Conservation (phyloP, 805 yeast genomes). For the Yamadazyma tumulicola region DNA sequence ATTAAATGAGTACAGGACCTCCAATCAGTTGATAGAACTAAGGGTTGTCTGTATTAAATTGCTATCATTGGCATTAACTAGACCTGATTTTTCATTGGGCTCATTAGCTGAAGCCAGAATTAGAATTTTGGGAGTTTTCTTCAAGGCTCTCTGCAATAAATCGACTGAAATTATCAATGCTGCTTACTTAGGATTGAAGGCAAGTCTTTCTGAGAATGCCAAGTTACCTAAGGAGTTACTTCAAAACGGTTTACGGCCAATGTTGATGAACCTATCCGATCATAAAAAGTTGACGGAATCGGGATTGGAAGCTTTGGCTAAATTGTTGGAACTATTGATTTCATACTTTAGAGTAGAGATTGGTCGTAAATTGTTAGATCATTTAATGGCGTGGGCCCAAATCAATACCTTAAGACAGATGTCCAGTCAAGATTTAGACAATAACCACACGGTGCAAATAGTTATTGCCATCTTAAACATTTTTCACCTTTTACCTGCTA, state of each 20-base stretch:
- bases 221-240: slow-evolving; percentile 89
- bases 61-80: slow-evolving; percentile 77
- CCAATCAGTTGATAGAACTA: slow-evolving; percentile 81
- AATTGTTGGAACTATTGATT: slow-evolving; percentile 78
- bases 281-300: slow-evolving; percentile 85
- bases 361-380: slow-evolving; percentile 89
- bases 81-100: slow-evolving; percentile 75
- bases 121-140: slow-evolving; percentile 86
- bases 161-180: slow-evolving; percentile 89
- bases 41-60: slow-evolving; percentile 87
- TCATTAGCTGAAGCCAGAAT: slow-evolving; percentile 77
- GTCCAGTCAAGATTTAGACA: slow-evolving; percentile 75
- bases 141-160: slow-evolving; percentile 84
- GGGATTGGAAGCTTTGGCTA: slow-evolving; percentile 87
- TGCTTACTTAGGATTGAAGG: slow-evolving; percentile 82
- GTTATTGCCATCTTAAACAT: slow-evolving; percentile 88
- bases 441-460: slow-evolving; percentile 78
- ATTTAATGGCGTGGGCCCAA: slow-evolving; percentile 93
- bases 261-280: slow-evolving; percentile 91
- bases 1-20: slow-evolving; percentile 79
- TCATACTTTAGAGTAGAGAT: slow-evolving; percentile 96
- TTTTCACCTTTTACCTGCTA: slow-evolving; percentile 87
- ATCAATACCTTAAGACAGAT: slow-evolving; percentile 70
- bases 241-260: slow-evolving; percentile 94
- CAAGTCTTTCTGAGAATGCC: slow-evolving; percentile 78